Percentiles rank a stretch among this genome's conserved stretches.
These are phyloP conservation scores for Russula vinacea DNA, from an alignment of 768 basidiomycete genomes.

Conservation along the genomic window DNA sequence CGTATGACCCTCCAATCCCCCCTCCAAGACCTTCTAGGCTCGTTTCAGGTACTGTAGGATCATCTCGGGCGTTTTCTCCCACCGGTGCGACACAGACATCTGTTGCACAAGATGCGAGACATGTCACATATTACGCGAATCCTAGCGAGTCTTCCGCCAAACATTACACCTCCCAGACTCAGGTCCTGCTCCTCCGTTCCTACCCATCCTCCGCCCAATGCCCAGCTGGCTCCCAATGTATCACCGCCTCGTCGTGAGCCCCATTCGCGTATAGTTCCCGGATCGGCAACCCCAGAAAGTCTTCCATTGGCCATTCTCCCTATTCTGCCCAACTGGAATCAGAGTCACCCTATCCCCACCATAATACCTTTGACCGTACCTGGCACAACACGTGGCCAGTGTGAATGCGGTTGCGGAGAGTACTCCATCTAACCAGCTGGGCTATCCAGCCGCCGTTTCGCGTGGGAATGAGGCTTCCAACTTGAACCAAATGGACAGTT, in stretches of 20 bases:
- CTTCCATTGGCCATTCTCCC: neutral
- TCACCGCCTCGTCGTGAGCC: slow-evolving; percentile 18
- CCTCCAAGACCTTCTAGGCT: slow-evolving; percentile 26
- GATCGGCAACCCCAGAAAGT: slow-evolving; percentile 1
- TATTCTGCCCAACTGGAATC: slow-evolving; percentile 8
- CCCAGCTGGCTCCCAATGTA: neutral
- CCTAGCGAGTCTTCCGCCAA: slow-evolving; percentile 8
- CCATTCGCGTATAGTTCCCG: slow-evolving; percentile 10
- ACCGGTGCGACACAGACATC: slow-evolving; percentile 8
- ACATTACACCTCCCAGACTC: slow-evolving; percentile 1
- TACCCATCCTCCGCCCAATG: neutral
- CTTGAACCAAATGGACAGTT: neutral
- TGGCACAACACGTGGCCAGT: neutral
- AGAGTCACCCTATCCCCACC: slow-evolving; percentile 1
- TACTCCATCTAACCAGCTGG: neutral
- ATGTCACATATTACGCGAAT: slow-evolving; percentile 4
- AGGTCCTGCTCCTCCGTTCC: neutral
- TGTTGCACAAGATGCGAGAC: slow-evolving; percentile 13
- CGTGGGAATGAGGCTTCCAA: neutral
- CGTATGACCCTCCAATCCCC: slow-evolving; percentile 38
- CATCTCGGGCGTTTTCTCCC: slow-evolving; percentile 18
- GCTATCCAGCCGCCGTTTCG: neutral
- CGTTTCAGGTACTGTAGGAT: slow-evolving; percentile 9
- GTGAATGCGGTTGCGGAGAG: neutral
- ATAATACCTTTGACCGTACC: slow-evolving; percentile 3